These are phyloP conservation scores for Pythium sp. DNA, from an alignment of 352 stramenopile species.

Conservation along the genomic window DNA sequence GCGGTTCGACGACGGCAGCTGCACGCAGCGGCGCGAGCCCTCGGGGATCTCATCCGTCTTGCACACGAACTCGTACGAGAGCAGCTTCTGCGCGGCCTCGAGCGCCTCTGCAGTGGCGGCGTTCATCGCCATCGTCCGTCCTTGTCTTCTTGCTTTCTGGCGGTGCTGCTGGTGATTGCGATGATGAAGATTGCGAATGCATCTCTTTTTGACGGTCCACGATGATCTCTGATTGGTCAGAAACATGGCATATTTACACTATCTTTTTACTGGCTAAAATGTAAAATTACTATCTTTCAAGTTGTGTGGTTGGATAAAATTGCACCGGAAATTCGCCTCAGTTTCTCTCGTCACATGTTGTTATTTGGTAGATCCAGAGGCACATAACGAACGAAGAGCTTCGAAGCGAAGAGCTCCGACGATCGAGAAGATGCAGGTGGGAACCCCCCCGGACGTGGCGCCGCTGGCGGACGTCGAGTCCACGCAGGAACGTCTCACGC, in stretches of 20 bases:
- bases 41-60: constrained; percentile 56
- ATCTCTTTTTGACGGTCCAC: not conserved
- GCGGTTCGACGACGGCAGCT: constrained; percentile 59
- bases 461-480: not conserved
- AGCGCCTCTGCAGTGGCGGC: constrained; percentile 8
- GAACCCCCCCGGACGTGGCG: constrained; percentile 1
- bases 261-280: not conserved
- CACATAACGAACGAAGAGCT: constrained; percentile 1
- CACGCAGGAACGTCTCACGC: constrained; percentile 33
- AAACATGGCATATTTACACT: not conserved
- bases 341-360: not conserved
- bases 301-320: not conserved
- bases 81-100: constrained; percentile 29
- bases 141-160: constrained; percentile 2
- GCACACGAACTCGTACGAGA: constrained; percentile 69
- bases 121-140: constrained; percentile 5
- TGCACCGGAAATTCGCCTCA: not conserved
- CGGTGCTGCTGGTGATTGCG: not conserved
- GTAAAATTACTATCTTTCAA: too few relatives aligned
- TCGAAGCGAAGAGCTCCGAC: not conserved
- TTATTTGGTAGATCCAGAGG: not conserved
- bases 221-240: not conserved
- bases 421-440: not conserved
- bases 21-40: constrained; percentile 49
- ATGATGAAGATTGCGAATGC: not conserved